A percentile compares a stretch with the other conserved stretches of the same genome.
Evolutionary conservation across 192 early-diverging fungal species (phyloP).

Genomic region (Pecoramyces ruminantium): DNA sequence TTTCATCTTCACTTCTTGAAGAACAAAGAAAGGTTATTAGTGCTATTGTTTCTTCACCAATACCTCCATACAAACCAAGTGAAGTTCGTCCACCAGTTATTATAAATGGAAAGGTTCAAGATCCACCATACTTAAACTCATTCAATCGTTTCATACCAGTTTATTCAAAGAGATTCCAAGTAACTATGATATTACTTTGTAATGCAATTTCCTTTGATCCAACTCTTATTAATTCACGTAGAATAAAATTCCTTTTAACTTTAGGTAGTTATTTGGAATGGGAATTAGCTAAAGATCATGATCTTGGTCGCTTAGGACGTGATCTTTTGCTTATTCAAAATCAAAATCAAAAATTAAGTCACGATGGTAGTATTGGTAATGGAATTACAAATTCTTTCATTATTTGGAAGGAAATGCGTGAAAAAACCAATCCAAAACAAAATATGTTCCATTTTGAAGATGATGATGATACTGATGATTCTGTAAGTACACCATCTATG

Average conservation of each 20-base stretch:
- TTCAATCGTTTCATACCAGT: constrained; percentile 3
- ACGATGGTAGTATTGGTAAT: not conserved
- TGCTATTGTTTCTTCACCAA: constrained; percentile 7
- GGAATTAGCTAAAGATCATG: not conserved
- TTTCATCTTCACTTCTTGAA: constrained; percentile 16
- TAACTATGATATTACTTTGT: constrained; percentile 22
- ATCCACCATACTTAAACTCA: not conserved
- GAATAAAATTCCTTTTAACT: not conserved
- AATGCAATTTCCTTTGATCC: constrained; percentile 21
- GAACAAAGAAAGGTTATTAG: constrained; percentile 21
- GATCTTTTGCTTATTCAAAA: not conserved
- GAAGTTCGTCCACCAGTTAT: not conserved
- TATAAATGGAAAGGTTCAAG: constrained; percentile 4
- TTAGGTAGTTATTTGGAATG: not conserved
- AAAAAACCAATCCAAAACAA: not conserved
- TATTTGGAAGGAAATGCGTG: not conserved
- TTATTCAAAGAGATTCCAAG: constrained; percentile 21
- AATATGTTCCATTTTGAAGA: not conserved
- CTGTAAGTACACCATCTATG: not conserved
- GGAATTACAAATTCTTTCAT: not conserved
- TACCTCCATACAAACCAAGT: not conserved
- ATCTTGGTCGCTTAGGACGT: not conserved
- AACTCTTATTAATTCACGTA: not conserved
- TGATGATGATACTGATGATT: not conserved
- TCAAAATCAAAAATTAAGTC: not conserved